Conservation (phyloP, 768 basidiomycete genomes). For the Suillus bovinus region DNA sequence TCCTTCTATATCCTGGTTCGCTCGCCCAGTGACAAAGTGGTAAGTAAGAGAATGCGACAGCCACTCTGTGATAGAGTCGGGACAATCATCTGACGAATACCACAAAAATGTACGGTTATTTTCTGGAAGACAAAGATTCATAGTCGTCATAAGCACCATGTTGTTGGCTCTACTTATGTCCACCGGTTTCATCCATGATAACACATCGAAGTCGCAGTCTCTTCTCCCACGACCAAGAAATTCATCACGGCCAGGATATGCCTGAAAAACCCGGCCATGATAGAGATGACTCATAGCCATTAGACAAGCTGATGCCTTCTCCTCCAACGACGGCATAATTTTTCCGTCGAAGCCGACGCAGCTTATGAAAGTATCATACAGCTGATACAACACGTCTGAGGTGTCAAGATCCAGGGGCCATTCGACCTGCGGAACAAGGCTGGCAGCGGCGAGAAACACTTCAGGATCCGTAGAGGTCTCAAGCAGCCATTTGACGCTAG, state of each 20-base stretch:
- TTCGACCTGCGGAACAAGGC: too few relatives aligned
- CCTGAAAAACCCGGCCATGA: not conserved
- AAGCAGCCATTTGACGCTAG: too few relatives aligned
- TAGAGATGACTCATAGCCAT: not conserved
- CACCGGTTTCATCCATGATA: rapidly evolving
- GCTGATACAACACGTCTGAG: not conserved
- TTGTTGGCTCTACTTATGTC: not conserved
- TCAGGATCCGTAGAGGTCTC: too few relatives aligned
- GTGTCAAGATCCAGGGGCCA: too few relatives aligned
- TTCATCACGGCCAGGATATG: not conserved
- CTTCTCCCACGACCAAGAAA: not conserved
- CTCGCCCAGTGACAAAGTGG: not conserved
- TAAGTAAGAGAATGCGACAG: not conserved
- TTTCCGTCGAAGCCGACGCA: not conserved
- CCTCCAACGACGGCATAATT: not conserved
- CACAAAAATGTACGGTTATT: not conserved
- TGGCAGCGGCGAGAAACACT: too few relatives aligned
- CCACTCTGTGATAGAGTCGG: not conserved
- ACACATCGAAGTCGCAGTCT: not conserved
- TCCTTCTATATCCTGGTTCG: not conserved
- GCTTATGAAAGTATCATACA: not conserved
- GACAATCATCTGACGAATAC: rapidly evolving
- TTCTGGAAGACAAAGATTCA: not conserved
- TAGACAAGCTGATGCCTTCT: not conserved
- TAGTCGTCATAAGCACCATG: not conserved